Base-by-base conservation (phyloP, 345 rosid species). In the Eucalyptus microcorys region DNA sequence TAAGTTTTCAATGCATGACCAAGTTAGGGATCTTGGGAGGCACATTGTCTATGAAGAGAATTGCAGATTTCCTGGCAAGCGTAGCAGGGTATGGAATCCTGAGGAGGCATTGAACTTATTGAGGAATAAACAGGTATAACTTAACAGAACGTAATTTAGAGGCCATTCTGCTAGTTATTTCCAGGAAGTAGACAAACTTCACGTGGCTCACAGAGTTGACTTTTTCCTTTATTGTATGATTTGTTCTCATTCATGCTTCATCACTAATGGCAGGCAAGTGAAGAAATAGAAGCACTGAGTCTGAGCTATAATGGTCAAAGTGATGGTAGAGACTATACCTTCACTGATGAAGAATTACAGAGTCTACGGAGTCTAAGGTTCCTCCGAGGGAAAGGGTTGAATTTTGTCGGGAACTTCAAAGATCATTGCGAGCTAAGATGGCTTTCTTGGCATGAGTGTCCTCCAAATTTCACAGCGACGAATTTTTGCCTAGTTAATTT, bases 231-330 rank as follows among this genome's bases (percentile, higher is more conserved):
- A 7, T 61, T 32, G 32, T n/a, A 4, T 14, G 76, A 64, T 64
- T 64, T 64, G 76, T n/a, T 64, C 37, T 64, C 76, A 64, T 64
- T 64, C 37, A 14, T 64, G 76, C 37, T 64, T 4, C 37, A n/a
- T 64, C 76, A n/a, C 76, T n/a, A 61, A 64, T n/a, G 13, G 14
- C 89, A 90, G 91, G 92, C 91, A 10, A 88, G 59, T 32, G 87
- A 87, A 55, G 83, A 87, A 50, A 87, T 90, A 66, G 89, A 89
- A 79, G 91, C 92, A 27, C 89, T 91, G 21, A 80, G 42, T 30
- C 15, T 92, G 61, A 49, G 49, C 55, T 81, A 49, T 26, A 16
- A n/a, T 49, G 30, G 22, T 57, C 37, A 26, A 17, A 80, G 42
- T 27, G 32, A 45, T 16, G 87, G 84, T 21, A 21, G 22, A 37